Evolutionary conservation across 2,329 filamentous ascomycete genomes (phyloP).

Genomic region (Chaetomium sp.): DNA sequence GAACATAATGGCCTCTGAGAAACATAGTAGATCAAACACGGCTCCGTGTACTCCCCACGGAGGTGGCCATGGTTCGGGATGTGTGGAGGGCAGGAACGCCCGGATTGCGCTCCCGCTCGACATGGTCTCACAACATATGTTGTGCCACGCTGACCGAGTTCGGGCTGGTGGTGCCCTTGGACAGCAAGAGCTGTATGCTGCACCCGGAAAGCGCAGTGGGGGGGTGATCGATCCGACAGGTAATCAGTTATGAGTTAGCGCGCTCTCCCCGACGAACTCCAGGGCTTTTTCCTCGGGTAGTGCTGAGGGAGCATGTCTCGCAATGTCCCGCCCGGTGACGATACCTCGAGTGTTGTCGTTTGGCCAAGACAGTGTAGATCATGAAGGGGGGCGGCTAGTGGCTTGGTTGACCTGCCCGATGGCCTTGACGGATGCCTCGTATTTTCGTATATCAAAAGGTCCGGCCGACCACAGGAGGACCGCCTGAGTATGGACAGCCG

Average conservation of each 20-base stretch:
- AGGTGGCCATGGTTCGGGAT: not conserved
- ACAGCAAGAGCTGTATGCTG: constrained; percentile 7
- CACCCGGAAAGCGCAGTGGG: constrained; percentile 6
- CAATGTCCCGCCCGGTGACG: not conserved
- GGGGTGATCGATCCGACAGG: constrained; percentile 1
- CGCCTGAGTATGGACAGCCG: constrained; percentile 64
- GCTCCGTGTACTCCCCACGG: not conserved
- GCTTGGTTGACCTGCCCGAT: constrained; percentile 3
- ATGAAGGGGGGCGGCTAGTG: not conserved
- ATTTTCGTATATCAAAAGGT: constrained; percentile 68
- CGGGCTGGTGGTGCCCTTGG: constrained; percentile 4
- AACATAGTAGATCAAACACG: not conserved
- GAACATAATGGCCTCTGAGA: not conserved
- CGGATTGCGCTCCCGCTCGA: constrained; percentile 7
- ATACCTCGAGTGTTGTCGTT: not conserved
- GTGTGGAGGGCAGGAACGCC: not conserved
- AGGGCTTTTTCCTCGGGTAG: not conserved
- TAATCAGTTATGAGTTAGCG: not conserved
- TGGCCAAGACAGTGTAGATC: not conserved
- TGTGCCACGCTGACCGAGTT: constrained; percentile 23
- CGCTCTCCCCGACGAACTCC: not conserved
- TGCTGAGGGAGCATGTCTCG: not conserved
- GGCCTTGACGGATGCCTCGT: constrained; percentile 60
- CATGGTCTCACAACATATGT: constrained; percentile 30
- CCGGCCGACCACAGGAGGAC: constrained; percentile 77